Evolutionary conservation across 2,329 filamentous ascomycete species (phyloP).

Genomic region (Clonostachys sp.): DNA sequence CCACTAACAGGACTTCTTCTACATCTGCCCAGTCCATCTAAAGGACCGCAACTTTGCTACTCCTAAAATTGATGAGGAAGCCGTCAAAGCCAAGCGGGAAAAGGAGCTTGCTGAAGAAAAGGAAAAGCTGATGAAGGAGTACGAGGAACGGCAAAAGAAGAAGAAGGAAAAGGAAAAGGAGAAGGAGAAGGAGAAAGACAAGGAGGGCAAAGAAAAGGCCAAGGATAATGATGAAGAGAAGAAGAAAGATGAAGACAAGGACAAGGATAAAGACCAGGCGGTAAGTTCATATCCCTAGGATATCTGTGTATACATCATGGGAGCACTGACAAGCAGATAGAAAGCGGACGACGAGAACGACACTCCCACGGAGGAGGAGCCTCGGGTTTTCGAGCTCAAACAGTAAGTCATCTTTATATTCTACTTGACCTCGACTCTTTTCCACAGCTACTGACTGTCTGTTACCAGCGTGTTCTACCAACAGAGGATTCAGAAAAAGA

Average conservation of each 20-base stretch:
- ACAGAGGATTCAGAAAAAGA: slow-evolving; percentile 73
- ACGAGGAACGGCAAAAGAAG: slow-evolving; percentile 66
- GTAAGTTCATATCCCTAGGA: slow-evolving; percentile 15
- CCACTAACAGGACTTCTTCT: slow-evolving; percentile 70
- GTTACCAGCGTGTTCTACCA: slow-evolving; percentile 74
- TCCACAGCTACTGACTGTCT: not conserved
- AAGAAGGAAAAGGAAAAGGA: slow-evolving; percentile 61
- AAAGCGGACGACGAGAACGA: slow-evolving; percentile 8
- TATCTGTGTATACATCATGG: no score
- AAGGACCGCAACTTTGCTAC: slow-evolving; percentile 78
- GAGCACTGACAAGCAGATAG: no score
- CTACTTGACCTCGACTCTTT: not conserved
- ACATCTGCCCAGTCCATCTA: slow-evolving; percentile 78
- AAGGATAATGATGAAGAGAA: slow-evolving; percentile 37
- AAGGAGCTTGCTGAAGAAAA: slow-evolving; percentile 61
- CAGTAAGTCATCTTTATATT: slow-evolving; percentile 44
- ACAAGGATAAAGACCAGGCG: slow-evolving; percentile 20
- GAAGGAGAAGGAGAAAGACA: slow-evolving; percentile 41
- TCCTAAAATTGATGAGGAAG: slow-evolving; percentile 66
- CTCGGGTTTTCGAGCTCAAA: slow-evolving; percentile 78
- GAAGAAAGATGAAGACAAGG: slow-evolving; percentile 29
- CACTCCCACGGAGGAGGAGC: slow-evolving; percentile 52
- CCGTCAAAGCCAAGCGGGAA: slow-evolving; percentile 55
- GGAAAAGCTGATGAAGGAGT: slow-evolving; percentile 67
- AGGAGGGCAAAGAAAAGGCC: slow-evolving; percentile 38